Evolutionary conservation across 163 green algal genomes (phyloP).

Genomic region (Chlamydomonas reinhardtii): DNA sequence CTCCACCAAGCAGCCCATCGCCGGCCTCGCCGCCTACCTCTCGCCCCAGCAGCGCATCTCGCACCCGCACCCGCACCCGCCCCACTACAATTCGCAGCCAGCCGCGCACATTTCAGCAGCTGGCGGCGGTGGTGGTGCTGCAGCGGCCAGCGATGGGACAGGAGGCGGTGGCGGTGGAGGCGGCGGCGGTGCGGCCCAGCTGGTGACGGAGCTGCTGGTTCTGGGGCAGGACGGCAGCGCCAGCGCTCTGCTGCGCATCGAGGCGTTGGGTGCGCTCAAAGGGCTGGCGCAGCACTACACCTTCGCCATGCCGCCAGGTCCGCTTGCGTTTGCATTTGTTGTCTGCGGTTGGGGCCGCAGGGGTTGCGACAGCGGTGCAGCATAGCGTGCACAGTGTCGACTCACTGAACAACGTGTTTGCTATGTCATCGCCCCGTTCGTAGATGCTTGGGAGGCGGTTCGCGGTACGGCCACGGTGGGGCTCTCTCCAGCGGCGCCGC

Average conservation of each 20-base stretch:
- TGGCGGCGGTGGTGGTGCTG: too few species aligned
- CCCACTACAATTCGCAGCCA: not conserved
- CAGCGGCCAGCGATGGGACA: not conserved
- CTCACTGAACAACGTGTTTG: not conserved
- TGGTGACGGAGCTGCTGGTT: conserved; percentile 55
- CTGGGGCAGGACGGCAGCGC: not conserved
- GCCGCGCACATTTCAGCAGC: too few species aligned
- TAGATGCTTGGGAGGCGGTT: conserved; percentile 19
- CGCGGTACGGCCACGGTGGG: not conserved
- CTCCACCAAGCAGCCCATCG: conserved; percentile 54
- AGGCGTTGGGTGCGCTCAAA: conserved; percentile 75
- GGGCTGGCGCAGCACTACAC: conserved; percentile 73
- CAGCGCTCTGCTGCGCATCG: conserved; percentile 60
- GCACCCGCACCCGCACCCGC: not conserved
- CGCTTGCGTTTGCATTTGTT: too few species aligned
- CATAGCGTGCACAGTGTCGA: too few species aligned
- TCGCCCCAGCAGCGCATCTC: not conserved
- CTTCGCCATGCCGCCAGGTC: conserved; percentile 35
- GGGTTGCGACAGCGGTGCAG: too few species aligned
- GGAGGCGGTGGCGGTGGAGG: not conserved
- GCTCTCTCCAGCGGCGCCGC: not conserved
- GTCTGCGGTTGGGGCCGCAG: too few species aligned
- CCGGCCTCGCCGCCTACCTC: conserved; percentile 34
- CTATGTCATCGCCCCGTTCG: not conserved
- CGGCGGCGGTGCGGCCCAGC: not conserved